Evolutionary conservation across 768 basidiomycete species (phyloP).

Genomic region (Tricholoma terreum): DNA sequence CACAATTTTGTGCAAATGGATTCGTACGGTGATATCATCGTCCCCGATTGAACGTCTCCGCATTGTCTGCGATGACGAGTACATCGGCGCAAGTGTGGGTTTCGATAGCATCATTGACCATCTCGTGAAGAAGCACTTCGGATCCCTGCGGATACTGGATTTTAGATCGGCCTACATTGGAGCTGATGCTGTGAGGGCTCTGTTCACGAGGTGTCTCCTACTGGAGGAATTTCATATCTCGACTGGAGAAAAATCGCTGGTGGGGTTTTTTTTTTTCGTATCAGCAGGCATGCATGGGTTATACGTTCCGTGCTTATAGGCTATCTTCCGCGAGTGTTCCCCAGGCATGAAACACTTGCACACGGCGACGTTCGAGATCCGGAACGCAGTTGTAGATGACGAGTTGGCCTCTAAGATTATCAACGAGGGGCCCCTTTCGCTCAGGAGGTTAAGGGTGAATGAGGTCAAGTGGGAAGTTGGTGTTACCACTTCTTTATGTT

Average conservation of each 20-base stretch:
- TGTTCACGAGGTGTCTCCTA: slow-evolving; percentile 28
- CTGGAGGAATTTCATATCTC: slow-evolving; percentile 37
- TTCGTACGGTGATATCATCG: slow-evolving; percentile 27
- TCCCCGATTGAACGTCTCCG: slow-evolving; percentile 30
- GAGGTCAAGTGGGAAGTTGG: slow-evolving; percentile 32
- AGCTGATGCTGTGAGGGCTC: slow-evolving; percentile 13
- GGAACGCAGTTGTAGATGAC: slow-evolving; percentile 22
- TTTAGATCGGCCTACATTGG: slow-evolving; percentile 14
- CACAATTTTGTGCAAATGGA: slow-evolving; percentile 33
- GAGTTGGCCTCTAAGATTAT: slow-evolving; percentile 24
- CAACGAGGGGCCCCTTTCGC: slow-evolving; percentile 17
- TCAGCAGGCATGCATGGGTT: not conserved
- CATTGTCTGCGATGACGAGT: slow-evolving; percentile 23
- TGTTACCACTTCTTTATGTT: not conserved
- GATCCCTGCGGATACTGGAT: slow-evolving; percentile 28
- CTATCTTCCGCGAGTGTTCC: slow-evolving; percentile 22
- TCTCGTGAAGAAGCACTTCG: slow-evolving; percentile 27
- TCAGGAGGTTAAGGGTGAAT: slow-evolving; percentile 33
- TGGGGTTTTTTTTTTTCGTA: slow-evolving; percentile 19
- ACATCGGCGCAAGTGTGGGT: slow-evolving; percentile 10
- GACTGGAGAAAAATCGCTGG: slow-evolving; percentile 29
- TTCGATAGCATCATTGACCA: slow-evolving; percentile 36
- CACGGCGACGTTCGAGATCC: slow-evolving; percentile 31
- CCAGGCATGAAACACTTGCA: slow-evolving; percentile 24
- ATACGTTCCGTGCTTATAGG: slow-evolving; percentile 11